Conservation (phyloP, 1,284 basidiomycete genomes). For the Rhizoctonia solani region DNA sequence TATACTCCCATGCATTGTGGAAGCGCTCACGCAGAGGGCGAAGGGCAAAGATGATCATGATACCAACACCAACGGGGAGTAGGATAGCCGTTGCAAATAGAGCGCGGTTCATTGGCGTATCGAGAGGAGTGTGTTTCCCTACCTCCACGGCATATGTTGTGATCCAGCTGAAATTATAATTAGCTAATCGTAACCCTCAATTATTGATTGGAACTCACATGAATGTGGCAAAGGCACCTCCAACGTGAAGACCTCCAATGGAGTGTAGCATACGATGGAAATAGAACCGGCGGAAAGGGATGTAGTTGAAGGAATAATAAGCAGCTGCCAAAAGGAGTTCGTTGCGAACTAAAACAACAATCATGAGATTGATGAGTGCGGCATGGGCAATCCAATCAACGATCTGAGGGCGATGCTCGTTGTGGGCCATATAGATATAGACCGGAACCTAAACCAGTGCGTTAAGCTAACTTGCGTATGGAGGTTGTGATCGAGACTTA, state of each 20-base stretch:
- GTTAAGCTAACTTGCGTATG: neutral
- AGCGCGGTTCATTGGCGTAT: neutral
- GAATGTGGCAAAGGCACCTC: conserved; percentile 10
- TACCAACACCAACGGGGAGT: neutral
- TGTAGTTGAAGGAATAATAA: conserved; percentile 21
- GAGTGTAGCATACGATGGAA: conserved; percentile 28
- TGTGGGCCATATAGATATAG: conserved; percentile 23
- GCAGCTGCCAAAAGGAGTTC: conserved; percentile 6
- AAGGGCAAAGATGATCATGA: conserved; percentile 7
- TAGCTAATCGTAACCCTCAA: neutral
- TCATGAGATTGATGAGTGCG: conserved; percentile 21
- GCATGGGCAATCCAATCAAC: conserved; percentile 25
- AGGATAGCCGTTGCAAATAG: neutral
- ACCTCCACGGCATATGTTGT: neutral
- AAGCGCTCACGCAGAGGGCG: conserved; percentile 3
- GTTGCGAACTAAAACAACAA: conserved; percentile 24
- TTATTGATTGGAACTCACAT: neutral
- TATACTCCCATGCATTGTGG: neutral
- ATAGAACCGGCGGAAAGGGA: conserved; percentile 28
- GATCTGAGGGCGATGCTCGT: conserved; percentile 4
- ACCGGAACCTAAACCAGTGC: conserved; percentile 6
- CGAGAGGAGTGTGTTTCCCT: neutral
- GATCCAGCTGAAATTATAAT: neutral
- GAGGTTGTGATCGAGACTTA: neutral
- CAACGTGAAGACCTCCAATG: conserved; percentile 23